Evolutionary conservation across 371 early-diverging fungal genomes (phyloP), one percentile per base, ranked within the genome.

Genomic region (Mortierella sp.): DNA sequence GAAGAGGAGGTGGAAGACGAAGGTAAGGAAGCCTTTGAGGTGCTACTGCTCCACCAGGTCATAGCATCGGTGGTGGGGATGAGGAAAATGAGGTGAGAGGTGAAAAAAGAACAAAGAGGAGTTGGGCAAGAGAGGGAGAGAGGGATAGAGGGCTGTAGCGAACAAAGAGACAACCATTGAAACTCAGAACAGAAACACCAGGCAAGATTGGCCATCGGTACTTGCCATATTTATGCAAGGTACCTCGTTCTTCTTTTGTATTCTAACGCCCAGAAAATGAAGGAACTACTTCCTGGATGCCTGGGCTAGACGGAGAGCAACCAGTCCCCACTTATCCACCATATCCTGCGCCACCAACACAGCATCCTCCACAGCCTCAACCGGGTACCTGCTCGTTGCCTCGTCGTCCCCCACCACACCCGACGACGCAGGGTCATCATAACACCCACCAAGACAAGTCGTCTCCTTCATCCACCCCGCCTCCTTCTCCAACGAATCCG

Each of bases 241-340:
- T 35, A 35, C 35, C 35, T 2, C 35, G 2, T 35, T 35, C 32
- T 32, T 32, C 35, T 35, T 2, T 35, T 35, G 35, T 35, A 35
- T 35, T 35, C 35, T 35, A 35, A 35, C 3, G 35, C 35, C 35
- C 35, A 35, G 35, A 35, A 3, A 35, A 35, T 35, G 35, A 35
- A 2, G 35, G 35, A 35, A 24, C 38, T 38, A 68, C 68, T 24
- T 24, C 43, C 70, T 55, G 3, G 74, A 58, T 24, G 55, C 58
- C 27, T 68, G 75, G 1, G 85, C 78, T 21, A 79, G 29, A 18
- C 79, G 70, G 11, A 27, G 12, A 1, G 79, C 84, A 4, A 71
- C 43, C 32, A 54, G 55, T 4, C 78, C 70, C 85, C 85, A 85
- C 35, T 65, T 70, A 16, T 76, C 76, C 79, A 81, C 76, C 5